These are phyloP conservation scores for Sanghuangporus sanghuang DNA, from an alignment of 1,284 basidiomycete genomes.

Conservation along the genomic window DNA sequence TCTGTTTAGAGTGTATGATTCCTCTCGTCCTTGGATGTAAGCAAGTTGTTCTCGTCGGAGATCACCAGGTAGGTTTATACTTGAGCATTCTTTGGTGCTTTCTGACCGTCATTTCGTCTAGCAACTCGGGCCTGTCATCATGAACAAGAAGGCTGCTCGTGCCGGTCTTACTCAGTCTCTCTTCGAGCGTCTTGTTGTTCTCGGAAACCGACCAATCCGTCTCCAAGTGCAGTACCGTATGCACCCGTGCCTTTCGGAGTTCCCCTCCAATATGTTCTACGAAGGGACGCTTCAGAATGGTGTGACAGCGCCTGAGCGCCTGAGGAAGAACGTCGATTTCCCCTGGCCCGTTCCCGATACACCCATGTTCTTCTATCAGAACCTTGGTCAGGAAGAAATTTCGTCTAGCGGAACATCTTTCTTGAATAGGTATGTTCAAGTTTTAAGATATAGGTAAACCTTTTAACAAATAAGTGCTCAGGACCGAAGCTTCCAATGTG, in stretches of 20 bases:
- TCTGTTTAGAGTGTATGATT: slow-evolving; percentile 89
- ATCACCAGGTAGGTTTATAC: slow-evolving; percentile 65
- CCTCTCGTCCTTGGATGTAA: slow-evolving; percentile 97
- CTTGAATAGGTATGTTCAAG: slow-evolving; percentile 70
- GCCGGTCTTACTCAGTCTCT: slow-evolving; percentile 97
- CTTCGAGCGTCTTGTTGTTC: slow-evolving; percentile 94
- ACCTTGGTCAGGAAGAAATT: slow-evolving; percentile 98
- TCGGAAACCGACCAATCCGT: slow-evolving; percentile 95
- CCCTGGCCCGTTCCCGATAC: slow-evolving; percentile 98
- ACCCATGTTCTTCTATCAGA: slow-evolving; percentile 99
- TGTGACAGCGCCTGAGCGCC: slow-evolving; percentile 95
- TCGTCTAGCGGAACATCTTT: slow-evolving; percentile 98
- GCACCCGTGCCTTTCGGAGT: slow-evolving; percentile 99
- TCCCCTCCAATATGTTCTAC: slow-evolving; percentile 99
- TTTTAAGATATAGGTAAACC: slow-evolving; percentile 15
- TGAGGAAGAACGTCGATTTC: slow-evolving; percentile 97
- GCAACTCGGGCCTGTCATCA: slow-evolving; percentile 98
- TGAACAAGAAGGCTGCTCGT: slow-evolving; percentile 99
- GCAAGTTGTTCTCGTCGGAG: slow-evolving; percentile 97
- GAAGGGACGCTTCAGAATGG: slow-evolving; percentile 99
- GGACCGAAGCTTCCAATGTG: slow-evolving; percentile 97
- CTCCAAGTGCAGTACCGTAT: slow-evolving; percentile 99
- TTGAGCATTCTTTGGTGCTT: slow-evolving; percentile 7
- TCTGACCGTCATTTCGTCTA: slow-evolving; percentile 27
- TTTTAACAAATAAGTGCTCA: slow-evolving; percentile 28